These are phyloP conservation scores for Penicillium subrubescens DNA, from an alignment of 495 filamentous ascomycete species.

Conservation along the genomic window DNA sequence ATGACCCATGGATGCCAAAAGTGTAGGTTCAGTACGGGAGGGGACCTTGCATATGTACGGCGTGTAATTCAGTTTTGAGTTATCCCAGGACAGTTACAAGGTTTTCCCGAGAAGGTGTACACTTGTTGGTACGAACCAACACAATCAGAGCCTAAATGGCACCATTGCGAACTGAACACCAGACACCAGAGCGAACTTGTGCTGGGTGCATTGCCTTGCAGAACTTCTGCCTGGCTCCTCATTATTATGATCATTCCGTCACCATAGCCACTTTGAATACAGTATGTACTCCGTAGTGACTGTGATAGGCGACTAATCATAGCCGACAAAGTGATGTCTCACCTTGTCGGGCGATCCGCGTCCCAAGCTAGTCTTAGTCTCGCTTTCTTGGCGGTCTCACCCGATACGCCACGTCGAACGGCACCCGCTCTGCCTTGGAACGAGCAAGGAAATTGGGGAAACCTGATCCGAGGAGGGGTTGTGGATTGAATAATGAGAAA, in stretches of 20 bases:
- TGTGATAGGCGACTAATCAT: neutral
- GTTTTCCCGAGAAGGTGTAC: neutral
- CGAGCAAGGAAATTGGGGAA: neutral
- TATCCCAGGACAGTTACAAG: neutral
- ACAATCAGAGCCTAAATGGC: neutral
- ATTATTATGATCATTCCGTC: neutral
- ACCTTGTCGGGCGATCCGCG: slow-evolving; percentile 4
- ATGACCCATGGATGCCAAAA: neutral
- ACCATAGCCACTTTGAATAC: neutral
- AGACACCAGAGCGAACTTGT: too few relatives aligned
- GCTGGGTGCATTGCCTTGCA: neutral
- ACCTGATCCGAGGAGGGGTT: neutral
- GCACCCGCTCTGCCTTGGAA: neutral
- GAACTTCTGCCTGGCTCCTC: neutral
- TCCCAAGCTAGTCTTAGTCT: neutral
- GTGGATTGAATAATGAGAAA: neutral
- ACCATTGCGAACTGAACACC: neutral
- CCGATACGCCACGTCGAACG: slow-evolving; percentile 7
- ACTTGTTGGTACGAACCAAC: neutral
- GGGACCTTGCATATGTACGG: slow-evolving; percentile 1
- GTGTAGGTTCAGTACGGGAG: neutral
- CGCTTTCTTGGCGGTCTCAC: slow-evolving; percentile 9
- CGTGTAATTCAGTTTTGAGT: neutral
- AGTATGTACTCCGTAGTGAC: neutral
- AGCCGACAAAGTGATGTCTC: slow-evolving; percentile 6